Percentiles rank a stretch among this genome's conserved stretches.
Conservation (phyloP, 257 asterid species). For the Vinca minor region DNA sequence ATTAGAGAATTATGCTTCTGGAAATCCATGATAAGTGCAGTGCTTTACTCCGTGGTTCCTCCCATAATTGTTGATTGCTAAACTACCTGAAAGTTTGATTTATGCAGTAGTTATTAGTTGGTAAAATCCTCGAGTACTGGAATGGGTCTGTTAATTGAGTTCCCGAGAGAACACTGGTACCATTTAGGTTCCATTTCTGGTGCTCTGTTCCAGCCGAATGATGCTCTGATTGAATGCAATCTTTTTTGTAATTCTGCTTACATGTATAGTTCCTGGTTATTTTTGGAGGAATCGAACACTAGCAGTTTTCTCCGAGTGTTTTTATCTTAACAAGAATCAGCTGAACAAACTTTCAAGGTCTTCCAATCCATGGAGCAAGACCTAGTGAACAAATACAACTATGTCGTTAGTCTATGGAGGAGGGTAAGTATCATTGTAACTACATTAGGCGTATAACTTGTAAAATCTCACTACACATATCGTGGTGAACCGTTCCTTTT, state of each 20-base stretch:
- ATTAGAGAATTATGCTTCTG: neutral
- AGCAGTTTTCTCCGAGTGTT: slow-evolving; percentile 8
- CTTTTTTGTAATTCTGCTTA: neutral
- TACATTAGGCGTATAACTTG: neutral
- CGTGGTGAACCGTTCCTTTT: neutral
- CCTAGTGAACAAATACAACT: slow-evolving; percentile 73
- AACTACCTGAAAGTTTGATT: neutral
- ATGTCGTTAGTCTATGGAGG: slow-evolving; percentile 89
- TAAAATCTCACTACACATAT: neutral
- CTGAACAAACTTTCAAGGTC: slow-evolving; percentile 72
- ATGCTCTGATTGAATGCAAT: neutral
- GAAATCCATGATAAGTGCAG: neutral
- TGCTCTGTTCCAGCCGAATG: no score
- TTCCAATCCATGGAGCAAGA: slow-evolving; percentile 71
- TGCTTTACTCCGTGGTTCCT: neutral
- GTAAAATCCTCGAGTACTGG: neutral
- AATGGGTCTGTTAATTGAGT: neutral
- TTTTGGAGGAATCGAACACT: neutral
- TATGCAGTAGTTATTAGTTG: neutral
- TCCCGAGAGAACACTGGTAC: neutral
- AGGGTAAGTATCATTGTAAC: slow-evolving; percentile 53
- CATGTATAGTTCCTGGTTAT: neutral
- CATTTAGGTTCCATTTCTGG: neutral
- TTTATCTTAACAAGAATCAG: slow-evolving; percentile 57
- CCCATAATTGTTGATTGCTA: neutral